phyloP scores from a whole-genome alignment of 225 moss, liverwort and hornwort genomes.

The Pseudisothecium myosuroides region DNA sequence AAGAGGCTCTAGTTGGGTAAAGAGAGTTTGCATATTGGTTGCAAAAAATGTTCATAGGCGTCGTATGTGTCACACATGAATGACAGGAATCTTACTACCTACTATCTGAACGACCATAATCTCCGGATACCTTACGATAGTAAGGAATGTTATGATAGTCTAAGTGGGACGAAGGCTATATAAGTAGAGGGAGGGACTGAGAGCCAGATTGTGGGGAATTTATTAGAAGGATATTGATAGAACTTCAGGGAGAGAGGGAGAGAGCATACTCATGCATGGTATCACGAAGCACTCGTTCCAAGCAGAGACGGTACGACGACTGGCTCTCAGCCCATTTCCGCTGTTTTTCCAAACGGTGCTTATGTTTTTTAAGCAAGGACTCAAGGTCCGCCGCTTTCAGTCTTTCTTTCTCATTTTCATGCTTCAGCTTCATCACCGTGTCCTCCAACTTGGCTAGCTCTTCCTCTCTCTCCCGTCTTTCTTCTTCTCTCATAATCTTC shows the following conservation, averaged over 20 bases:
- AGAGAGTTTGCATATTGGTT: neutral
- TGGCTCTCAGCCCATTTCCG: constrained; percentile 38
- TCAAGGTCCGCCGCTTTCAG: constrained; percentile 25
- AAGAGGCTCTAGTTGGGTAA: neutral
- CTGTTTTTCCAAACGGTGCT: constrained; percentile 39
- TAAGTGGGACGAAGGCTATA: neutral
- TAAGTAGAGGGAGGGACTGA: neutral
- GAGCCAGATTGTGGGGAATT: neutral
- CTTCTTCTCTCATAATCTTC: constrained; percentile 42
- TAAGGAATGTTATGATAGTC: neutral
- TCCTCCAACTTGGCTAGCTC: constrained; percentile 28
- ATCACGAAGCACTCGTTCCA: constrained; percentile 38
- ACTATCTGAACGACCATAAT: neutral
- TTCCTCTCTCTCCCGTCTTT: constrained; percentile 33
- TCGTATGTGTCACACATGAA: neutral
- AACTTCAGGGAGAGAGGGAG: constrained; percentile 26
- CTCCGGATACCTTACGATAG: neutral
- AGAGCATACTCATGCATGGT: constrained; percentile 51
- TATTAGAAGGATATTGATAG: neutral
- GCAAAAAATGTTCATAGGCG: neutral
- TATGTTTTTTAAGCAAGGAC: constrained; percentile 25
- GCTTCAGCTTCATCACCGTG: constrained; percentile 23
- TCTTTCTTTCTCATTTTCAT: constrained; percentile 20
- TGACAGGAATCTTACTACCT: neutral
- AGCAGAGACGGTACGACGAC: constrained; percentile 32